A percentile compares a stretch with the other conserved stretches of the same genome.
Evolutionary conservation across 306 rosid species (phyloP).

Genomic region (Canavalia gladiata): DNA sequence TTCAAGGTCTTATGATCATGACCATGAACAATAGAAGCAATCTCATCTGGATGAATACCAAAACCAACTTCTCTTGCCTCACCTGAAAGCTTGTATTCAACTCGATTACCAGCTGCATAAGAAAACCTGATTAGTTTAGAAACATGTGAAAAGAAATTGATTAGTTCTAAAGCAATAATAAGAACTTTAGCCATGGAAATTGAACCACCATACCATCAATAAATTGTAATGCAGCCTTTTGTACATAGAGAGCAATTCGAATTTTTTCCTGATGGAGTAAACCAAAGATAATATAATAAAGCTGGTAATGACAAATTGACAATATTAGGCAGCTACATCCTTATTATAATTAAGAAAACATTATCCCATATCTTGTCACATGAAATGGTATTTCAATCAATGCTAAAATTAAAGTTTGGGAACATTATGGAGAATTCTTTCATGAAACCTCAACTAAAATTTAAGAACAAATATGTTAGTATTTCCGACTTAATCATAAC

Average conservation of each 20-base stretch:
- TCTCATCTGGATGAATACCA: constrained; percentile 86
- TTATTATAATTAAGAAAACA: constrained; percentile 11
- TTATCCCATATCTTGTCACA: not conserved
- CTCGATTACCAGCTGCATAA: constrained; percentile 69
- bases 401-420: constrained; percentile 2
- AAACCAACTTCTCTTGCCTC: constrained; percentile 82
- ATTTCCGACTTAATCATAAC: not conserved
- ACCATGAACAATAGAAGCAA: constrained; percentile 73
- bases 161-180: constrained; percentile 28
- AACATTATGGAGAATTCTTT: not conserved
- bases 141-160: constrained; percentile 38
- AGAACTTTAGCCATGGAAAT: constrained; percentile 36
- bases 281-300: constrained; percentile 39
- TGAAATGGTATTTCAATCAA: constrained; percentile 10
- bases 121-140: constrained; percentile 48
- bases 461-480: constrained; percentile 16
- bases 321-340: constrained; percentile 12
- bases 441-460: constrained; percentile 3
- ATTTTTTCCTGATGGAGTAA: constrained; percentile 75
- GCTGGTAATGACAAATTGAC: constrained; percentile 9
- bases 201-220: constrained; percentile 74
- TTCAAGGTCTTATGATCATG: constrained; percentile 66
- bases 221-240: constrained; percentile 91
- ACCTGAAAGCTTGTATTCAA: constrained; percentile 65
- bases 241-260: constrained; percentile 88